These are phyloP conservation scores for Pseudopithomyces chartarum DNA, from an alignment of 2,329 filamentous ascomycete species.

Conservation along the genomic window DNA sequence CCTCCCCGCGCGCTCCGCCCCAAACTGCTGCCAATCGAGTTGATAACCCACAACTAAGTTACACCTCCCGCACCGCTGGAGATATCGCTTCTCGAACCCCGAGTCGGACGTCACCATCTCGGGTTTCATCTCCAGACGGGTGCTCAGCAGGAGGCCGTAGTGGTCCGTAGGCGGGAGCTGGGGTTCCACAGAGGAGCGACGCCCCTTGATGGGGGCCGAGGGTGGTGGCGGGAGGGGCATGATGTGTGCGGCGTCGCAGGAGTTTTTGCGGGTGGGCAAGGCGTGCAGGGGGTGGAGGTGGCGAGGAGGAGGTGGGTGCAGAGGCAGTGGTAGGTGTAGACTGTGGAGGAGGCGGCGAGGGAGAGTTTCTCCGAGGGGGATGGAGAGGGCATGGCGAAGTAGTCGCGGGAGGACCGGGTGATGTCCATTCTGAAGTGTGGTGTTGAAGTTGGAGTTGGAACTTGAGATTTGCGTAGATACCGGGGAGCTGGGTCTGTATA, in stretches of 20 bases:
- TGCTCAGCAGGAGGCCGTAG: slow-evolving; percentile 59
- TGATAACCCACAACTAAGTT: slow-evolving; percentile 66
- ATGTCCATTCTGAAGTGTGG: slow-evolving; percentile 31
- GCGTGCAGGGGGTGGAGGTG: slow-evolving; percentile 58
- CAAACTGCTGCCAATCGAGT: slow-evolving; percentile 59
- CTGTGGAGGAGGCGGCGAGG: slow-evolving; percentile 40
- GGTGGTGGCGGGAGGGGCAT: slow-evolving; percentile 55
- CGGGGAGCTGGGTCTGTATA: neutral
- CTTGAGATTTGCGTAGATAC: neutral
- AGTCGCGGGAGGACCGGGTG: slow-evolving; percentile 34
- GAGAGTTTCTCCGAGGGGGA: slow-evolving; percentile 37
- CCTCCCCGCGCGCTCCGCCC: slow-evolving; percentile 34
- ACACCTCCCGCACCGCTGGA: slow-evolving; percentile 66
- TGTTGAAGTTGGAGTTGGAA: slow-evolving; percentile 2
- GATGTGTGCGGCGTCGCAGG: slow-evolving; percentile 61
- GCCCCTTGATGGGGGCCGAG: slow-evolving; percentile 16
- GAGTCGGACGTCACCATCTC: slow-evolving; percentile 61
- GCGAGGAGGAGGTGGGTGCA: slow-evolving; percentile 69
- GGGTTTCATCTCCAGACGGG: slow-evolving; percentile 53
- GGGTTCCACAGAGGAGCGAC: slow-evolving; percentile 20
- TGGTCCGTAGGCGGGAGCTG: slow-evolving; percentile 27
- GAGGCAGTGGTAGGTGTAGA: slow-evolving; percentile 67
- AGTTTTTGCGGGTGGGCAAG: slow-evolving; percentile 58
- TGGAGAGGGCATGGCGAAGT: slow-evolving; percentile 41
- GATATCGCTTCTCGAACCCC: slow-evolving; percentile 69